Evolutionary conservation across 257 asterid species (phyloP).

Genomic region (Ilex aquifolium): DNA sequence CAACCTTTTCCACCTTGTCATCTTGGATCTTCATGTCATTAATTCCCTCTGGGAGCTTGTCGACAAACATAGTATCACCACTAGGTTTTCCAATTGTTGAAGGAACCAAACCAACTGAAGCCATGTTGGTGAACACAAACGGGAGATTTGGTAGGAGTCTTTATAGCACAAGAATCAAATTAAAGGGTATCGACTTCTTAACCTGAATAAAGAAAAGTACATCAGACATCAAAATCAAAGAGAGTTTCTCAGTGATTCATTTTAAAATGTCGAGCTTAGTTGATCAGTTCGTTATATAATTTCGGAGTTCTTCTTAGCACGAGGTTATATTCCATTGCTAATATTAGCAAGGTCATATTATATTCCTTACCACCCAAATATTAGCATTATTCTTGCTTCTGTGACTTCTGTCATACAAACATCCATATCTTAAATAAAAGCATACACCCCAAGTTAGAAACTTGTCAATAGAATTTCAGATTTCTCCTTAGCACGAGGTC

Average conservation of each 20-base stretch:
- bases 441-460: too few species aligned
- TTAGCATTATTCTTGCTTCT: background rate
- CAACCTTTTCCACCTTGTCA: constrained; percentile 75
- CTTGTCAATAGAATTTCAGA: too few species aligned
- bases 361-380: background rate
- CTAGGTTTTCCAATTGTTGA: constrained; percentile 40
- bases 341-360: background rate
- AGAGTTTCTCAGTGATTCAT: background rate
- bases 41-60: constrained; percentile 67
- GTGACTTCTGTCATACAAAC: too few species aligned
- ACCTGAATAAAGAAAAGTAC: constrained; percentile 7
- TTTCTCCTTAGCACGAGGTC: too few species aligned
- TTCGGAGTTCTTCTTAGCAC: background rate
- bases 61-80: constrained; percentile 60
- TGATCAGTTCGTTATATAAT: background rate
- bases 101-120: constrained; percentile 40
- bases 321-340: background rate
- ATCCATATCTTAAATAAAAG: too few species aligned
- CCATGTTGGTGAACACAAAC: constrained; percentile 25
- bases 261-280: background rate
- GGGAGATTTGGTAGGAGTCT: background rate
- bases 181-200: constrained; percentile 12
- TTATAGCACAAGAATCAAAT: background rate
- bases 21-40: constrained; percentile 78
- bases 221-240: background rate